Base-by-base conservation (phyloP, 176 grass and related monocot genomes). In the Rhynchospora pubera region DNA sequence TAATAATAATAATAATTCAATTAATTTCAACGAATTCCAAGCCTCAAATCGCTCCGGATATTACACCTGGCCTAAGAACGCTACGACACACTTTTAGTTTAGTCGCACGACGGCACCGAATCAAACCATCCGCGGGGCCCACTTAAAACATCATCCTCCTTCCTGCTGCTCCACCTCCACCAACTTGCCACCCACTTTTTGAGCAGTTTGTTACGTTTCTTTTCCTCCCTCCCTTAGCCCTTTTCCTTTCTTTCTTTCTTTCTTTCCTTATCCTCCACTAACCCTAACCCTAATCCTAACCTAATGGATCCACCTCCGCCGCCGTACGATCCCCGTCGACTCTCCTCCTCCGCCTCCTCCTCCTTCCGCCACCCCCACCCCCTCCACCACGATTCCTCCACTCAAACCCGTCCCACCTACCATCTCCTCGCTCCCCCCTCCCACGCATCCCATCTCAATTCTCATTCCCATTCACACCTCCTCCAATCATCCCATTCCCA, bases 281-380 rank as follows among this genome's bases (percentile, higher is more conserved):
- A 81, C 79, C 79, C 79, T 51, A 19, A 64, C 15, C 15, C 61
- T 14, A 28, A 28, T 28, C 26, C 26, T 28, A 28, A 28, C 26
- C 26, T 28, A 53, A 92, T 92, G 90, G 87, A 92, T 89, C 84
- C 81, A 55, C 87, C 83, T 30, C 75, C 83, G 44, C 75, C 65
- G 19, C 91, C 85, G 47, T 88, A 88, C 75, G 91, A 88, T 34
- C 81, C 84, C 44, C 80, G 44, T 19, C 88, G 72, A 32, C 71
- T 85, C 72, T 28, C 47, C 72, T 7, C 71, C 65, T 5, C 68
- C 62, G 9, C 64, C 45, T 50, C 68, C 69, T 50, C 69, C 9
- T 75, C 71, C 18, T 23, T 65, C 45, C 83, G 65, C 15, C 32
- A 30, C 58, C 65, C 75, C 68, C 72, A 13, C 24, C 21, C 60